Base-by-base conservation (phyloP, 2,329 filamentous ascomycete genomes). In the Cladophialophora immunda region DNA sequence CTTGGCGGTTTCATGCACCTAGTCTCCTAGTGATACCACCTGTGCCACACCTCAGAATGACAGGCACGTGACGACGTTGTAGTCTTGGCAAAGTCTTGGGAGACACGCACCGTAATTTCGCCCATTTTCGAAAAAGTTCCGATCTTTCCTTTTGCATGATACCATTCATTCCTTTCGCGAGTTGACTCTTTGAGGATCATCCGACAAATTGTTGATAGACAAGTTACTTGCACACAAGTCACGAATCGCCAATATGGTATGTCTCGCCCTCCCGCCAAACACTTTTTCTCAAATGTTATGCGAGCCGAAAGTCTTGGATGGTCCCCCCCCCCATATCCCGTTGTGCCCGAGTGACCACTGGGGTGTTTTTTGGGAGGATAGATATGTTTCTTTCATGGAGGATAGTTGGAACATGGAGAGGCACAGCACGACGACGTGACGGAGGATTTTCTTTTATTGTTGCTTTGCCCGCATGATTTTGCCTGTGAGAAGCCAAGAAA, bases 101-200 rank as follows among this genome's bases (percentile, higher is more conserved):
- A 30, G 30, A 53, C 50, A 61, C 58, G 38, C 41, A 36, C 45
- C 58, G 45, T 52, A 32, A 47, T 32, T 45, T 59, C 36, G 32
- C 32, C 56, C 29, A 17, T 32, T 52, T 53, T 52, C 27, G 11
- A 52, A 52, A 32, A 52, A 29, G 11, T 30, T 60, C 47, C 41
- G n/a, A 22, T 38, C 5, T 17, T n/a, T 27, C 34, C 45, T 58
- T n/a, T 66, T 68, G 17, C 56, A 64, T 62, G 54, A 62, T 55
- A 62, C 55, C 30, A 68, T 68, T 66, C 62, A 68, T 71, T 68
- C 64, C 41, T 70, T 71, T 67, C 56, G 61, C 62, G 53, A 64
- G 62, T 61, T 65, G 62, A 80, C 82, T 84, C 82, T 84, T 84
- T 81, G 82, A 84, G 82, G 82, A 84, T 80, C 79, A 81, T 82